Percentiles rank a stretch among this genome's conserved stretches.
Evolutionary conservation across 805 yeast genomes (phyloP).

Genomic region (Yarrowia keelungensis): DNA sequence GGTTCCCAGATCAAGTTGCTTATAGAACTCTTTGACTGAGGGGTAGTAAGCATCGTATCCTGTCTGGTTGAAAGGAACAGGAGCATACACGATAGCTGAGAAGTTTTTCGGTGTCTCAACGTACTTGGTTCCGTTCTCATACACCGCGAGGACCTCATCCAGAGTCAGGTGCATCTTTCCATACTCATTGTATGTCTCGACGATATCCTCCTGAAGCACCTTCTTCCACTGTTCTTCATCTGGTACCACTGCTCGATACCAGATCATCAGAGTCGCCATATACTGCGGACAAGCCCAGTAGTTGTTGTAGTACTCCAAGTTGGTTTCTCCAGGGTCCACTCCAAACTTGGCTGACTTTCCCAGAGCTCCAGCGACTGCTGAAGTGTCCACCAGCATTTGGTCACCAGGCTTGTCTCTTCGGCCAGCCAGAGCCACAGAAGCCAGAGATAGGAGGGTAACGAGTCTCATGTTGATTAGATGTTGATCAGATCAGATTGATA

Average conservation of each 20-base stretch:
- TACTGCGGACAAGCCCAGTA: constrained; percentile 17
- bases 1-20: constrained; percentile 25
- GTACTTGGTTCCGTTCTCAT: constrained; percentile 22
- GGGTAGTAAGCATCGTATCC: constrained; percentile 9
- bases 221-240: neutral
- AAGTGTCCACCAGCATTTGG: neutral
- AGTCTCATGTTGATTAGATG: neutral
- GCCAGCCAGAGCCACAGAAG: constrained; percentile 7
- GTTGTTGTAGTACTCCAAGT: constrained; percentile 67
- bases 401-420: constrained; percentile 11
- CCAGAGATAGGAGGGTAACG: neutral
- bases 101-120: constrained; percentile 22
- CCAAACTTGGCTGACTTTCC: constrained; percentile 50
- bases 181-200: constrained; percentile 8
- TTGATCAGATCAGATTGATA: neutral
- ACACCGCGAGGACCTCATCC: constrained; percentile 4
- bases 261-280: constrained; percentile 10
- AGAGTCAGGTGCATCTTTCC: constrained; percentile 5
- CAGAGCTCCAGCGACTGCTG: constrained; percentile 8
- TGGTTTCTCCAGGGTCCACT: constrained; percentile 68
- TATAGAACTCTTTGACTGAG: constrained; percentile 28
- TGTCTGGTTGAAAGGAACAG: constrained; percentile 30
- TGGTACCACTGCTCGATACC: neutral
- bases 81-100: constrained; percentile 2
- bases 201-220: neutral